Base-by-base conservation (phyloP, 768 basidiomycete genomes). In the Mycena albidolilacea region DNA sequence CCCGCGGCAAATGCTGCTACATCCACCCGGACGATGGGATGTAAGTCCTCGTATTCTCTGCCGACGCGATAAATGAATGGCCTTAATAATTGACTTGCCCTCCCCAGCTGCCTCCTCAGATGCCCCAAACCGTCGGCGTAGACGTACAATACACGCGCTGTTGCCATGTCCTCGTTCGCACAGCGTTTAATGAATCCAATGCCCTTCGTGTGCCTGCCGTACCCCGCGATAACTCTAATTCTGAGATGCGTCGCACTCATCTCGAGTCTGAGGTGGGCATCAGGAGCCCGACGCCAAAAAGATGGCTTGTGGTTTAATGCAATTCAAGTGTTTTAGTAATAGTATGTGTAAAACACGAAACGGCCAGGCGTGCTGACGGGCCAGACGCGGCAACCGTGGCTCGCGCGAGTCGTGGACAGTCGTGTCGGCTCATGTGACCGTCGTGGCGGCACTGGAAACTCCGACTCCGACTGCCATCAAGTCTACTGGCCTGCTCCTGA, bases 1-100 rank as follows among this genome's bases (percentile, higher is more conserved):
- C 30, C 11, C 41, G 6, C 1, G 64, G 52, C 10, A 14, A 37
- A 52, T 72, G 71, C 66, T 72, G 71, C 65, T 72, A 72, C 21
- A 23, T 72, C 50, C 7, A 63, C 23, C 71, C 71, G 5, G 71
- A 72, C 66, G 9, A 46, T 35, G 71, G 71, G 43, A 7, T 72
- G 71, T 67, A 54, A 37, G 71, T 66, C 15, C 30, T 30, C 30
- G 14, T 19, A 10, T 11, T n/a, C 41, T 8, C n/a, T 14, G 3
- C 52, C 39, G 9, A n/a, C 3, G 12, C 5, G 12, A 10, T 21
- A 1, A 7, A 64, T 11, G 21, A 23, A 54, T 60, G 30, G 30
- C 3, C 3, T 30, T 3, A 30, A 30, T 30, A 30, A 30, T 30
- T 30, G 30, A 30, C 30, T 30, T 30, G 30, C 11, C 23, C 15